Percentiles rank a stretch among this genome's conserved stretches.
Evolutionary conservation across 2,329 filamentous ascomycete genomes (phyloP).

Genomic region (Aspergillus sp.): DNA sequence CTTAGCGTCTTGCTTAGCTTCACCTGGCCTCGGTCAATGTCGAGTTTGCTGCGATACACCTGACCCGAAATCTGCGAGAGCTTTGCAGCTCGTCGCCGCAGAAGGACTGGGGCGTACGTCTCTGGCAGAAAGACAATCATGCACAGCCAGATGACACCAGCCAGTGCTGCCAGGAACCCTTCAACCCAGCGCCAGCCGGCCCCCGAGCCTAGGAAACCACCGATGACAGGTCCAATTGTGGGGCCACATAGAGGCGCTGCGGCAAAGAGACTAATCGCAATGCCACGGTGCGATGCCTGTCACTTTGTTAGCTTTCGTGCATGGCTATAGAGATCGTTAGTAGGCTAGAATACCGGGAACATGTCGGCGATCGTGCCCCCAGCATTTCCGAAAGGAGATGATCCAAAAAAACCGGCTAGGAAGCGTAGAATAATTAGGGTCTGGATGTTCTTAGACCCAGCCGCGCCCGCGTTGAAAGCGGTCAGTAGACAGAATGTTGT

Average conservation of each 20-base stretch:
- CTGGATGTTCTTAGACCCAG: conserved; percentile 56
- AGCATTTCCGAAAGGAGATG: conserved; percentile 59
- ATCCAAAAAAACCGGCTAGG: conserved; percentile 61
- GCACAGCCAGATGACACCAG: background rate
- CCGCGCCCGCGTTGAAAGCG: conserved; percentile 60
- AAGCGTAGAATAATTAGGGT: conserved; percentile 64
- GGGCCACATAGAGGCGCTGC: conserved; percentile 2
- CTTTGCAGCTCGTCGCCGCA: conserved; percentile 1
- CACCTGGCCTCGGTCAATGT: background rate
- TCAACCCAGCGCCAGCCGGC: conserved; percentile 3
- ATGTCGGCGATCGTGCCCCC: conserved; percentile 61
- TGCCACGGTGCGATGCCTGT: background rate
- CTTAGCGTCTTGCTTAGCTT: background rate
- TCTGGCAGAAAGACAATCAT: background rate
- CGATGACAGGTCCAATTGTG: conserved; percentile 1
- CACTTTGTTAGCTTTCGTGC: background rate
- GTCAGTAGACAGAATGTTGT: conserved; percentile 42
- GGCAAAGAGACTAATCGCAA: conserved; percentile 4
- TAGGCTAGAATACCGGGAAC: conserved; percentile 38
- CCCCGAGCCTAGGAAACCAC: conserved; percentile 1
- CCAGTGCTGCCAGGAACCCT: conserved; percentile 1
- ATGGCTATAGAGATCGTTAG: background rate
- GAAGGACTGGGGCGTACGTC: conserved; percentile 3
- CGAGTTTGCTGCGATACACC: background rate
- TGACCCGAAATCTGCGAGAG: background rate